These are phyloP conservation scores for Dendrobium huoshanense DNA, from an alignment of 106 monocot genomes.

Conservation along the genomic window DNA sequence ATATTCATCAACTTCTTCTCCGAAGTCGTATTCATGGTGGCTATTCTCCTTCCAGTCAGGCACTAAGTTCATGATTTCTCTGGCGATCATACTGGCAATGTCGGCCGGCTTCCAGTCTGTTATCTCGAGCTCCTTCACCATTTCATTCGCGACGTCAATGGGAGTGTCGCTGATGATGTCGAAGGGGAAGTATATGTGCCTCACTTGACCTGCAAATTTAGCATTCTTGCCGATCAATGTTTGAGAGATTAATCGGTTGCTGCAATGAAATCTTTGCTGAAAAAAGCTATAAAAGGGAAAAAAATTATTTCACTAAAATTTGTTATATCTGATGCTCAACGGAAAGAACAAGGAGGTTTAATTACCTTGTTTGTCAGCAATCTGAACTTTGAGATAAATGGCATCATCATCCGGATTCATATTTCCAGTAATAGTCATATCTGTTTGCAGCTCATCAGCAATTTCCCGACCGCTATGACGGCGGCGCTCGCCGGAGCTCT, in stretches of 20 bases:
- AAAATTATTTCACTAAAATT: too few species aligned
- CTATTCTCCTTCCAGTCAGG: constrained; percentile 48
- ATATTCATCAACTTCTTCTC: constrained; percentile 25
- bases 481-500: neutral
- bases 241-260: too few species aligned
- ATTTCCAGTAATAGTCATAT: constrained; percentile 97
- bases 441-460: neutral
- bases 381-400: constrained; percentile 89
- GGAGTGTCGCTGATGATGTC: constrained; percentile 76
- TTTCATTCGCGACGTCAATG: constrained; percentile 83
- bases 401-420: constrained; percentile 74
- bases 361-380: constrained; percentile 60
- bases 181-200: constrained; percentile 96
- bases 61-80: constrained; percentile 59
- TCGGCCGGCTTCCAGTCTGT: constrained; percentile 54
- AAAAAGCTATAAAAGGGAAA: too few species aligned
- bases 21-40: constrained; percentile 34
- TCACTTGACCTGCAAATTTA: constrained; percentile 33
- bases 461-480: neutral
- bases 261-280: too few species aligned
- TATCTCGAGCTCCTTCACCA: constrained; percentile 95
- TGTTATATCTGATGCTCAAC: too few species aligned
- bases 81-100: constrained; percentile 72
- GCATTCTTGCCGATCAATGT: neutral
- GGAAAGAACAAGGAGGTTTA: neutral